Conservation (phyloP, 768 basidiomycete species). For the Leccinellum albellum region DNA sequence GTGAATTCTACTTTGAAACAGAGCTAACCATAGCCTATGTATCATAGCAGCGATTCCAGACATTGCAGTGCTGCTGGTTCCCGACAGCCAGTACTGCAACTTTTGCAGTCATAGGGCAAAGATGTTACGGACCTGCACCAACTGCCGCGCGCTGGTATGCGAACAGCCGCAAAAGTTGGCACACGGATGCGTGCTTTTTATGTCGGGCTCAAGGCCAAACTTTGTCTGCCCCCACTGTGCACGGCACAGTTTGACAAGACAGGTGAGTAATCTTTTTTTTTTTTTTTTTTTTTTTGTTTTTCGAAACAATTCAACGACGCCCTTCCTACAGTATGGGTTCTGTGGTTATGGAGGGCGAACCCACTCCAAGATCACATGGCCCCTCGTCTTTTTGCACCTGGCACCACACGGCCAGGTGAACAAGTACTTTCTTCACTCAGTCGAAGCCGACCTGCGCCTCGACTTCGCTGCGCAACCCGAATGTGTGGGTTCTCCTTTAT, state of each 20-base stretch:
- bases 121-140: neutral
- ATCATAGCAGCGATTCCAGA: no score
- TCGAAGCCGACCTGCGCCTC: neutral
- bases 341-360: neutral
- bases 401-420: neutral
- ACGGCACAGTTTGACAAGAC: neutral
- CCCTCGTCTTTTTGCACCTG: neutral
- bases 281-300: no score
- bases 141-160: neutral
- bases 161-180: neutral
- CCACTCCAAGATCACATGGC: neutral
- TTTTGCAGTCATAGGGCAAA: neutral
- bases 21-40: no score
- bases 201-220: neutral
- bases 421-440: neutral
- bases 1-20: no score
- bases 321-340: neutral
- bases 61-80: neutral
- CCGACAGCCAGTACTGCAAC: neutral
- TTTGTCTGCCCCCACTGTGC: neutral
- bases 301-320: no score
- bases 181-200: neutral
- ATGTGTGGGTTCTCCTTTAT: neutral
- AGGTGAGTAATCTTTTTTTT: no score
- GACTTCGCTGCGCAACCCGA: neutral